These are phyloP conservation scores for Exophiala spinifera DNA, from an alignment of 2,329 filamentous ascomycete genomes.

Conservation along the genomic window DNA sequence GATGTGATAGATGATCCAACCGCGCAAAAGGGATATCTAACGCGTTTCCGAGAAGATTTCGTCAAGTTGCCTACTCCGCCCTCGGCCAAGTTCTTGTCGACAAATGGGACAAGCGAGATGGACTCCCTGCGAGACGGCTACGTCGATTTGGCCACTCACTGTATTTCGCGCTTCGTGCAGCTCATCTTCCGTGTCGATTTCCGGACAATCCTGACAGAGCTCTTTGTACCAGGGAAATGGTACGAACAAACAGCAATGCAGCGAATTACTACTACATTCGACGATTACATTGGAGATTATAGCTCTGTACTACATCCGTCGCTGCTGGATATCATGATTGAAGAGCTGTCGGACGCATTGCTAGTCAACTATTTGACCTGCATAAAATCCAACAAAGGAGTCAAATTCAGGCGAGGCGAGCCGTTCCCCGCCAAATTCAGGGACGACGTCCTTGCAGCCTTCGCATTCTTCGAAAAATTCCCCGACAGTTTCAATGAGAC, in stretches of 20 bases:
- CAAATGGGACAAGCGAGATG: constrained; percentile 70
- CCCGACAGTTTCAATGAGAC: constrained; percentile 66
- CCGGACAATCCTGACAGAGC: constrained; percentile 73
- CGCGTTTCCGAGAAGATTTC: constrained; percentile 80
- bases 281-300: constrained; percentile 92
- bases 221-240: constrained; percentile 82
- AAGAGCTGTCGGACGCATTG: constrained; percentile 89
- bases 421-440: constrained; percentile 91
- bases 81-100: constrained; percentile 64
- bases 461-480: constrained; percentile 76
- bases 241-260: constrained; percentile 84
- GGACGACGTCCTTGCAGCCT: constrained; percentile 85
- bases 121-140: constrained; percentile 80
- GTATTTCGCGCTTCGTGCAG: constrained; percentile 79
- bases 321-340: constrained; percentile 84
- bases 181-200: constrained; percentile 93
- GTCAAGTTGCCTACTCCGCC: constrained; percentile 71
- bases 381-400: constrained; percentile 77
- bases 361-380: constrained; percentile 78
- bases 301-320: constrained; percentile 78
- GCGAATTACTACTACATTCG: constrained; percentile 89
- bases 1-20: constrained; percentile 70
- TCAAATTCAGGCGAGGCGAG: constrained; percentile 81
- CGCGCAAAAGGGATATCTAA: constrained; percentile 73
- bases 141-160: constrained; percentile 91